These are phyloP conservation scores for Hordeum vulgare DNA, from an alignment of 176 grass and related monocot genomes.

Conservation along the genomic window MorexV3_pseudomolecules_assembly NC_058523.1:179916643-179917142, in stretches of 20 bases:
- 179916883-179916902: conserved; percentile 75
- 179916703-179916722: conserved; percentile 70
- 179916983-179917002: conserved; percentile 90
- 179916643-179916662: conserved; percentile 73
- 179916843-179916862: conserved; percentile 85
- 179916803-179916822: conserved; percentile 84
- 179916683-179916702: conserved; percentile 65
- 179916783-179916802: conserved; percentile 50
- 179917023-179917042: conserved; percentile 73
- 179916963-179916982: conserved; percentile 85
- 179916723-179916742: conserved; percentile 80
- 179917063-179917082: conserved; percentile 74
- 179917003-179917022: conserved; percentile 69
- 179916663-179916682: conserved; percentile 55
- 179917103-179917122: conserved; percentile 92
- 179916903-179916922: conserved; percentile 45
- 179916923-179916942: conserved; percentile 76
- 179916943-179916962: conserved; percentile 86
- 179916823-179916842: conserved; percentile 74
- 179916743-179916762: conserved; percentile 77
- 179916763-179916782: conserved; percentile 72
- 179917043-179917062: conserved; percentile 92
- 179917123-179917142: conserved; percentile 78
- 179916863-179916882: conserved; percentile 72
- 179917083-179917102: conserved; percentile 90